These are phyloP conservation scores for Solanum chacoense DNA, from an alignment of 305 asterid genomes.

Conservation along the genomic window DNA sequence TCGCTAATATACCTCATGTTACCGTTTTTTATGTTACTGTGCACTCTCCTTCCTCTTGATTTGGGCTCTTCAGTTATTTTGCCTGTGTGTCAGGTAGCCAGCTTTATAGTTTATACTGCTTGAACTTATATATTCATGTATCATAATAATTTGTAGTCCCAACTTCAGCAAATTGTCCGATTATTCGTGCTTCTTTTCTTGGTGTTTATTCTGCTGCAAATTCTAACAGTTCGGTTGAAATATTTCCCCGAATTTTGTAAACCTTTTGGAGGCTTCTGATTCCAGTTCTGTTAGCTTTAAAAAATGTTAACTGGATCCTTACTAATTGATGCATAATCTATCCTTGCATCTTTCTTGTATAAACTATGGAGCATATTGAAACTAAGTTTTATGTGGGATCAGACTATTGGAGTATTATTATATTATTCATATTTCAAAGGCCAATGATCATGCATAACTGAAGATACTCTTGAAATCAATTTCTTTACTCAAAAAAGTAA, in stretches of 20 bases:
- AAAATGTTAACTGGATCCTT: neutral
- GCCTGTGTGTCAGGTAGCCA: neutral
- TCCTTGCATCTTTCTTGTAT: neutral
- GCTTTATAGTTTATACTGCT: neutral
- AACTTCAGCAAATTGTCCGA: neutral
- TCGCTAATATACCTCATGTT: neutral
- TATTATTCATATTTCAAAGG: neutral
- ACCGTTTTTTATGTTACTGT: neutral
- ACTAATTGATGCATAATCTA: neutral
- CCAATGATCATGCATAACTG: neutral
- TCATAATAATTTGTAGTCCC: neutral
- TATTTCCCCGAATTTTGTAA: neutral
- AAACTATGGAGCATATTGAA: neutral
- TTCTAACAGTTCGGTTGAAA: neutral
- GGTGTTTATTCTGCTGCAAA: neutral
- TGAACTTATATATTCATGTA: neutral
- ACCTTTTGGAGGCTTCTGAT: neutral
- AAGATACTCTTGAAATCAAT: neutral
- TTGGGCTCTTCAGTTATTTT: neutral
- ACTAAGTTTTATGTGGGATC: neutral
- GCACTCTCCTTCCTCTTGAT: neutral
- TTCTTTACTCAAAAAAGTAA: neutral
- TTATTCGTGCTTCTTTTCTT: neutral
- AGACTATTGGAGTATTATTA: neutral
- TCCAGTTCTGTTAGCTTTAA: neutral